These are phyloP conservation scores for Mycena polygramma DNA, from an alignment of 768 basidiomycete species.

Conservation along the genomic window DNA sequence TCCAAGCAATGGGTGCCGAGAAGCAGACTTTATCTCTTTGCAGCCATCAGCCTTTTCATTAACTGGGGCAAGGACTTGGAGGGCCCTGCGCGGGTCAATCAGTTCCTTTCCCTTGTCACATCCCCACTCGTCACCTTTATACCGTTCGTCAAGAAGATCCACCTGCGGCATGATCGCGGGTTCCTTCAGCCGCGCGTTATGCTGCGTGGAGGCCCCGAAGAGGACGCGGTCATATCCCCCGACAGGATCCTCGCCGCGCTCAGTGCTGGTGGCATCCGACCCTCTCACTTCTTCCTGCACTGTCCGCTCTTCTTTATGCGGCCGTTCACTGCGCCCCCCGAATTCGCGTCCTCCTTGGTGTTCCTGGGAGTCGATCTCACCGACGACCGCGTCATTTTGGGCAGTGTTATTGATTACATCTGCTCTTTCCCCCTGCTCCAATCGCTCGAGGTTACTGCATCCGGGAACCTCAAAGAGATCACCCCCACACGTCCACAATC, in stretches of 20 bases:
- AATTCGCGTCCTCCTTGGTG: constrained; percentile 19
- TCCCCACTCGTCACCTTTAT: background rate
- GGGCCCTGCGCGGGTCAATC: background rate
- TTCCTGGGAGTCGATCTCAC: constrained; percentile 18
- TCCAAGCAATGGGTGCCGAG: constrained; percentile 42
- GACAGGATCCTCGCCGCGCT: background rate
- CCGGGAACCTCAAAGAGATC: background rate
- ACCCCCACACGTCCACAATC: background rate
- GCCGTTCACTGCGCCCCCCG: background rate
- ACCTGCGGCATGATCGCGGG: background rate
- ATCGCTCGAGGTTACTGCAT: background rate
- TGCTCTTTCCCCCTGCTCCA: constrained; percentile 2
- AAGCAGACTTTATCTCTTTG: constrained; percentile 41
- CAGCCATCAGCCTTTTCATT: constrained; percentile 18
- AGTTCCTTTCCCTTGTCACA: background rate
- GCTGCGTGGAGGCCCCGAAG: background rate
- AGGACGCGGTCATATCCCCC: background rate
- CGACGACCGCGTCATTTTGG: background rate
- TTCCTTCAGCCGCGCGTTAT: too few relatives aligned
- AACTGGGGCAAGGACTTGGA: background rate
- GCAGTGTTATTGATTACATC: constrained; percentile 4
- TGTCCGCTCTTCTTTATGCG: background rate
- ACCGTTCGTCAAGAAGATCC: background rate
- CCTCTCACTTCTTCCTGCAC: background rate
- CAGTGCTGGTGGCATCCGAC: background rate